Evolutionary conservation across 768 basidiomycete species (phyloP), one percentile per base, ranked within the genome.

Genomic region (Lentinula sp.): DNA sequence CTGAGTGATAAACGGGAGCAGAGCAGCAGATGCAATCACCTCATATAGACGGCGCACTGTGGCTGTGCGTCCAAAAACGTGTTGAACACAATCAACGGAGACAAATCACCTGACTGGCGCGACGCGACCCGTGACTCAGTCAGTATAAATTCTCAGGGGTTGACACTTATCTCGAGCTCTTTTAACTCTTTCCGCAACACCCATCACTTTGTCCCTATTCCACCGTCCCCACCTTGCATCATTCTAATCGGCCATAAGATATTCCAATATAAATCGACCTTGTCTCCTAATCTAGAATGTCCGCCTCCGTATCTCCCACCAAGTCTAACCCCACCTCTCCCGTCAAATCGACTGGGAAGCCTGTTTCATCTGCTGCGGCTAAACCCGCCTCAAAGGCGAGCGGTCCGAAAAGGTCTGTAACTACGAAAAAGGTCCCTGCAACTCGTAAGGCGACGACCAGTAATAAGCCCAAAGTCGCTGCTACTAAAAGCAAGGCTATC

Each of bases 401-500:
- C 48, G 59, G 57, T 23, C 50, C 63, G 0, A 67, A 63, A 61
- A 70, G 69, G 57, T 10, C 67, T 57, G 54, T 61, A 50, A 45
- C 62, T 8, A 60, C 51, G 3, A 69, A 67, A 64, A 69, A 71
- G 64, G 51, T 62, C 4, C 43, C 67, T 45, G 61, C 52, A 32
- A 18, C 62, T 20, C 66, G 67, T 60, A 75, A 75, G 65, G 57
- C 68, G 41, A 51, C 65, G 23, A 62, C 68, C 49, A 49, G 66
- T 57, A 62, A 66, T 51, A 74, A 73, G 64, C 53, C 69, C 20
- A 78, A 77, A 67, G 43, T 68, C 12, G 64, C 18, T 35, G 33
- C 72, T 1, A 63, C 70, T 28, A 76, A 73, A 69, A 32, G 68
- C 33, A 77, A 73, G 65, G 60, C 70, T n/a, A n/a, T 62, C 15